These are phyloP conservation scores for Lepidium campestre DNA, from an alignment of 441 rosid species.

Conservation along the genomic window DNA sequence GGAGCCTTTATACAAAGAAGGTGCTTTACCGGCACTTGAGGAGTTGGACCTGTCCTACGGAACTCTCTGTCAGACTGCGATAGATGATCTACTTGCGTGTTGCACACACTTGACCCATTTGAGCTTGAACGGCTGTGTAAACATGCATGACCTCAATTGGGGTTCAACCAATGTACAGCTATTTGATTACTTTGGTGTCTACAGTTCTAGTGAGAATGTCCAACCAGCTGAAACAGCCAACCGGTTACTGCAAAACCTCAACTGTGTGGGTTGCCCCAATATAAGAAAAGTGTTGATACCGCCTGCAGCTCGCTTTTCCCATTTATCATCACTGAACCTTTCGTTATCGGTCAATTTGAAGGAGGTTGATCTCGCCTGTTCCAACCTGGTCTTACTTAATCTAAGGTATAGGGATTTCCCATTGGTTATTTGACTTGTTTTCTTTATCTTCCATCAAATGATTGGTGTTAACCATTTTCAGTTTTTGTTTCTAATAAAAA, in stretches of 20 bases:
- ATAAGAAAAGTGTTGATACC: slow-evolving; percentile 86
- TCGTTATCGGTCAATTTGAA: slow-evolving; percentile 79
- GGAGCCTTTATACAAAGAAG: slow-evolving; percentile 88
- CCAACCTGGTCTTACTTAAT: slow-evolving; percentile 66
- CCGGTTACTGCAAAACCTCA: slow-evolving; percentile 83
- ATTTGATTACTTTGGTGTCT: slow-evolving; percentile 29
- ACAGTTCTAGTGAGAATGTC: slow-evolving; percentile 25
- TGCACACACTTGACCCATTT: slow-evolving; percentile 91
- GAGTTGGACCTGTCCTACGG: slow-evolving; percentile 96
- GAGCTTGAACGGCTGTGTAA: slow-evolving; percentile 89
- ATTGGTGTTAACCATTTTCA: slow-evolving; percentile 1
- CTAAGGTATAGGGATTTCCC: slow-evolving; percentile 47
- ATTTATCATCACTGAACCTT: slow-evolving; percentile 74
- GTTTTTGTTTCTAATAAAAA: neutral
- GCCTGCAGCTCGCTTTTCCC: slow-evolving; percentile 63
- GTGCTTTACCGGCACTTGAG: slow-evolving; percentile 73
- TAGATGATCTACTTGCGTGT: slow-evolving; percentile 87
- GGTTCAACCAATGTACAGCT: slow-evolving; percentile 42
- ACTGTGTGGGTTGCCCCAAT: slow-evolving; percentile 86
- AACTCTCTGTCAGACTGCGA: slow-evolving; percentile 79
- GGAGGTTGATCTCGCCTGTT: slow-evolving; percentile 83
- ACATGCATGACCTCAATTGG: slow-evolving; percentile 97
- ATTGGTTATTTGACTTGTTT: neutral
- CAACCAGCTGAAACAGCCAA: slow-evolving; percentile 43
- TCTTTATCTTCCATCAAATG: neutral